Conservation (phyloP, 2,329 filamentous ascomycete species). For the Kalaharituber pfeilii region DNA sequence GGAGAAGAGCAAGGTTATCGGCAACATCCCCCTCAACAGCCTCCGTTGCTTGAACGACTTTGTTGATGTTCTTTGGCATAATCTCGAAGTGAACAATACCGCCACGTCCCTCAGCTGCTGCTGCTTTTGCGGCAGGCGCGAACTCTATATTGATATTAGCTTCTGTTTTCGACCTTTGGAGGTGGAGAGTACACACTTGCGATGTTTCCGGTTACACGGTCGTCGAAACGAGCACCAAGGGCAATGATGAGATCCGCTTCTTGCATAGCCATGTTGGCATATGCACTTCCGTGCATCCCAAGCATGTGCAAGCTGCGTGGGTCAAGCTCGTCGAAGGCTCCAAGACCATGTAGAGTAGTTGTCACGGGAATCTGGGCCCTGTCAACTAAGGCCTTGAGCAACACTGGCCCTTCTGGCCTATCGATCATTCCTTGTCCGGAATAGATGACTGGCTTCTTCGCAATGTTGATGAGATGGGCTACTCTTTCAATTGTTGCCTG, state of each 20-base stretch:
- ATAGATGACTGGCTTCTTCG: slow-evolving; percentile 90
- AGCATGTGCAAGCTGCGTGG: slow-evolving; percentile 95
- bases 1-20: slow-evolving; percentile 54
- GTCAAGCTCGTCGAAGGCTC: slow-evolving; percentile 81
- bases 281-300: slow-evolving; percentile 93
- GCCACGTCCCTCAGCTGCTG: slow-evolving; percentile 67
- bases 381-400: slow-evolving; percentile 73
- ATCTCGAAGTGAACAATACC: slow-evolving; percentile 97
- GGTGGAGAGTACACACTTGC: slow-evolving; percentile 30
- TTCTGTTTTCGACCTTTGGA: not conserved
- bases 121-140: slow-evolving; percentile 69
- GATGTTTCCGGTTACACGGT: slow-evolving; percentile 72
- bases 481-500: slow-evolving; percentile 57
- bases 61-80: slow-evolving; percentile 99
- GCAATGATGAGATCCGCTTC: slow-evolving; percentile 92
- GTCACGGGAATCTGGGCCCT: slow-evolving; percentile 88
- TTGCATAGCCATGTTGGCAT: slow-evolving; percentile 97
- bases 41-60: slow-evolving; percentile 91
- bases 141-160: slow-evolving; percentile 38
- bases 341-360: slow-evolving; percentile 84
- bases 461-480: slow-evolving; percentile 63
- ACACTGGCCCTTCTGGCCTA: slow-evolving; percentile 56
- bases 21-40: slow-evolving; percentile 87
- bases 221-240: slow-evolving; percentile 84
- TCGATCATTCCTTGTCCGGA: slow-evolving; percentile 80